These are phyloP conservation scores for Cutaneotrichosporon dermatis DNA, from an alignment of 1,284 basidiomycete species.

Conservation along the genomic window DNA sequence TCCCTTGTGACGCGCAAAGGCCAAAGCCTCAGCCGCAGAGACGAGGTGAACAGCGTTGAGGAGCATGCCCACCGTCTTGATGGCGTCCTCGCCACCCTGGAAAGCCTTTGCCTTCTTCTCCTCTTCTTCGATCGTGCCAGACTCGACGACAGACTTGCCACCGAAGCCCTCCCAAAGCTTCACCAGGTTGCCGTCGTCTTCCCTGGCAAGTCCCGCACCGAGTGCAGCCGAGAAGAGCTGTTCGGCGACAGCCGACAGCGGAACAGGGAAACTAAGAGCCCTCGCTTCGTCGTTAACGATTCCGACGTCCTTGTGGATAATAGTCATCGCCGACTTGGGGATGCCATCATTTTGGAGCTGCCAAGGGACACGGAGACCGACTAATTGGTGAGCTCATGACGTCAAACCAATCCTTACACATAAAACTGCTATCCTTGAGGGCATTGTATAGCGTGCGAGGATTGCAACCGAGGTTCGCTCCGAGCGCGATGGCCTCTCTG, in stretches of 20 bases:
- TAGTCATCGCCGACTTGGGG: conserved; percentile 40
- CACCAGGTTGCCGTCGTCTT: conserved; percentile 36
- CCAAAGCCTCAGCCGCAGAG: conserved; percentile 45
- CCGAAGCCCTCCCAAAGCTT: conserved; percentile 41
- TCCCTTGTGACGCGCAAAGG: conserved; percentile 41
- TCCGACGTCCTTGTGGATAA: conserved; percentile 41
- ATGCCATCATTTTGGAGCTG: conserved; percentile 33
- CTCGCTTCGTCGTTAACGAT: conserved; percentile 44
- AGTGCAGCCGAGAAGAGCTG: conserved; percentile 37
- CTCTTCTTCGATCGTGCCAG: conserved; percentile 30
- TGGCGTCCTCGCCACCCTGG: conserved; percentile 14
- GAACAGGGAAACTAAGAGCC: conserved; percentile 28
- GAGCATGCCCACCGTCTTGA: conserved; percentile 41
- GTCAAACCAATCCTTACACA: conserved; percentile 31
- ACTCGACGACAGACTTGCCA: conserved; percentile 24
- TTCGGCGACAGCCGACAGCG: conserved; percentile 35
- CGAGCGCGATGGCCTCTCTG: conserved; percentile 44
- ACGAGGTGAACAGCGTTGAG: conserved; percentile 44
- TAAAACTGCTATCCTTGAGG: conserved; percentile 44
- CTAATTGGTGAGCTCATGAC: conserved; percentile 15
- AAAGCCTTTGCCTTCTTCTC: conserved; percentile 23
- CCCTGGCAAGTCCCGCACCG: conserved; percentile 29
- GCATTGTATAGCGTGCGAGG: conserved; percentile 33
- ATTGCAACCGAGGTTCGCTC: conserved; percentile 41
- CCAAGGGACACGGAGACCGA: conserved; percentile 39